phyloP scores from a whole-genome alignment of 2,329 filamentous ascomycete genomes.

The Pseudofabraea citricarpa region DNA sequence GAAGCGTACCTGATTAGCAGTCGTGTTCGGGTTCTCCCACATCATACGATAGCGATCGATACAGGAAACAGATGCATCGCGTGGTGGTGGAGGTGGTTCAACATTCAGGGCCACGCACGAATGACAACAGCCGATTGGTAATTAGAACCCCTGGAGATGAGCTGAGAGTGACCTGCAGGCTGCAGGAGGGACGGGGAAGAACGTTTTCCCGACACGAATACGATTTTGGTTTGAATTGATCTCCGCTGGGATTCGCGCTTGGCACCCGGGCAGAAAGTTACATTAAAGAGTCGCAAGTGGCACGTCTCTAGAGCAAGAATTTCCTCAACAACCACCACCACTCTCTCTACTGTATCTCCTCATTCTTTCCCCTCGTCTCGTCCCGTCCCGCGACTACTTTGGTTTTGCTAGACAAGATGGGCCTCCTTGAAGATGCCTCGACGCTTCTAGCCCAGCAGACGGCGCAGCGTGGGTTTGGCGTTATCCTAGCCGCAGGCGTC shows the following conservation, averaged over 20 bases:
- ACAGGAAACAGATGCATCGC: too few relatives aligned
- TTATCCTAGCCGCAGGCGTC: constrained; percentile 21
- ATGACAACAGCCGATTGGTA: too few relatives aligned
- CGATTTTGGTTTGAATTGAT: too few relatives aligned
- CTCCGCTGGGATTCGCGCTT: neutral
- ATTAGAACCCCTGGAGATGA: too few relatives aligned
- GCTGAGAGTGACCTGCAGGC: too few relatives aligned
- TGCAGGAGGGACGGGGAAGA: too few relatives aligned
- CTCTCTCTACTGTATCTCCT: neutral
- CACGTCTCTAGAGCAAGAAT: neutral
- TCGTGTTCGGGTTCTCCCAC: too few relatives aligned
- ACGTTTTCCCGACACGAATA: constrained; percentile 1
- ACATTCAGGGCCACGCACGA: too few relatives aligned
- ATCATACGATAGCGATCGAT: too few relatives aligned
- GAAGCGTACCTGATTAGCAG: too few relatives aligned
- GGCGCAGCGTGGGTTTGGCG: constrained; percentile 20
- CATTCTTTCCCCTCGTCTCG: neutral
- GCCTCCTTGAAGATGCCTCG: constrained; percentile 23
- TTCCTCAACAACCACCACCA: neutral
- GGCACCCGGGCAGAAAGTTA: neutral
- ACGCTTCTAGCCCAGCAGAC: constrained; percentile 22
- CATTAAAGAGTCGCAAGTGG: neutral
- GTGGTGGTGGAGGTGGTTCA: too few relatives aligned
- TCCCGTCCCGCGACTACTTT: neutral
- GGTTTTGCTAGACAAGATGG: constrained; percentile 23